Percentiles rank a stretch among this genome's conserved stretches.
phyloP scores from a whole-genome alignment of 352 stramenopile species.

The Globisporangium paroecandrum region DNA sequence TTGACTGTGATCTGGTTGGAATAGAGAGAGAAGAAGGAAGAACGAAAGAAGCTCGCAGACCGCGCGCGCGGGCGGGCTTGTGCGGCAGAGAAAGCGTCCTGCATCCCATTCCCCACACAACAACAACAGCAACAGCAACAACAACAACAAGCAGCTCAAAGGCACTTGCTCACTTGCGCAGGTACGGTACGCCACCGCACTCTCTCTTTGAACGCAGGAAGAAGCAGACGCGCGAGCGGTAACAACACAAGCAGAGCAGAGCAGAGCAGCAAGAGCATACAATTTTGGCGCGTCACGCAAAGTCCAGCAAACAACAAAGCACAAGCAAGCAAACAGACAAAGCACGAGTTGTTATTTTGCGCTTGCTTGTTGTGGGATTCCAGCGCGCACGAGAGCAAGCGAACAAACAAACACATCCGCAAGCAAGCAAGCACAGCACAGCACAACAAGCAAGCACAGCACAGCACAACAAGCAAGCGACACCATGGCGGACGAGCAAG shows the following conservation, averaged over 20 bases:
- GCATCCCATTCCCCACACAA: not conserved
- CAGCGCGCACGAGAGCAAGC: not conserved
- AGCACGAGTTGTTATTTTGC: not conserved
- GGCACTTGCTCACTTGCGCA: not conserved
- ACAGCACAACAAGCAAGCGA: not conserved
- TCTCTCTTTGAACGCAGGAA: constrained; percentile 1
- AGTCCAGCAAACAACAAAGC: not conserved
- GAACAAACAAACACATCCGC: constrained; percentile 2
- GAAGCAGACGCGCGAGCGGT: not conserved
- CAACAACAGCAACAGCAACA: not conserved
- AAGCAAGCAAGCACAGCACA: constrained; percentile 4
- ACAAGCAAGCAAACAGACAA: not conserved
- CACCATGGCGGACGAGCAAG: constrained; percentile 21
- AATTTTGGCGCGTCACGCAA: not conserved
- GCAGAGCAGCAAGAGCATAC: not conserved
- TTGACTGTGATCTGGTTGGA: not conserved
- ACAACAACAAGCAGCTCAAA: not conserved
- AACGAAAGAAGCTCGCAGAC: not conserved
- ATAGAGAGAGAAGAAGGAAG: not conserved
- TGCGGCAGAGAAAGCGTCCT: not conserved
- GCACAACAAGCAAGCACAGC: constrained; percentile 1
- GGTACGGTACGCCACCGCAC: not conserved
- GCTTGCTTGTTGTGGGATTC: not conserved
- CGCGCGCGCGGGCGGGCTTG: not conserved
- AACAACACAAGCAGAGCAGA: not conserved